These are phyloP conservation scores for Bisporella sp. DNA, from an alignment of 2,329 filamentous ascomycete species.

Conservation along the genomic window DNA sequence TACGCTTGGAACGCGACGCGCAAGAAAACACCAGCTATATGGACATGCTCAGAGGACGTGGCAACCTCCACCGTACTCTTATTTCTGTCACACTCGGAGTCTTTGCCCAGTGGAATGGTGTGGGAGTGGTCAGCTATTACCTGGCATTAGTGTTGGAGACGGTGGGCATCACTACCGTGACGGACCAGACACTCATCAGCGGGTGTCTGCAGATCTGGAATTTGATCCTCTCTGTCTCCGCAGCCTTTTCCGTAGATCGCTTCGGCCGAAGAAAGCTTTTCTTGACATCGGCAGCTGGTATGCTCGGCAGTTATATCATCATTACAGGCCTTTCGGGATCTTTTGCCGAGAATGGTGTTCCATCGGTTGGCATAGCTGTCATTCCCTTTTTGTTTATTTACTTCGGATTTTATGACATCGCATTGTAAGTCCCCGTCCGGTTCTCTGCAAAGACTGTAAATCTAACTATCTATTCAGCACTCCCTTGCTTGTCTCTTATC, in stretches of 20 bases:
- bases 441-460: too few species aligned
- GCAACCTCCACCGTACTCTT: constrained; percentile 8
- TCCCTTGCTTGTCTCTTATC: constrained; percentile 12
- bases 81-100: constrained; percentile 4
- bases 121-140: constrained; percentile 28
- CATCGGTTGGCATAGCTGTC: constrained; percentile 8
- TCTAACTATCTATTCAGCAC: not conserved
- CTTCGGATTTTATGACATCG: constrained; percentile 33
- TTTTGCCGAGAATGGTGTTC: constrained; percentile 1
- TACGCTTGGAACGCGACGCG: constrained; percentile 35
- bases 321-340: constrained; percentile 16
- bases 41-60: constrained; percentile 23
- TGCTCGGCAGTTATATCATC: constrained; percentile 20
- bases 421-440: constrained; percentile 1
- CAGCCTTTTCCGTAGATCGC: constrained; percentile 19
- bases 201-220: constrained; percentile 28
- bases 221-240: constrained; percentile 24
- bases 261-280: constrained; percentile 18
- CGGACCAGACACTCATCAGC: constrained; percentile 24
- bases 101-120: constrained; percentile 10
- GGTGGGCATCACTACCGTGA: constrained; percentile 15
- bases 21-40: constrained; percentile 29
- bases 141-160: constrained; percentile 24
- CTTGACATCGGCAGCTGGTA: constrained; percentile 10
- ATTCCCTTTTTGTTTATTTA: constrained; percentile 41